Percentiles rank a stretch among this genome's conserved stretches.
phyloP scores from a whole-genome alignment of 2,329 filamentous ascomycete genomes.

The Penicillium sp. region DNA sequence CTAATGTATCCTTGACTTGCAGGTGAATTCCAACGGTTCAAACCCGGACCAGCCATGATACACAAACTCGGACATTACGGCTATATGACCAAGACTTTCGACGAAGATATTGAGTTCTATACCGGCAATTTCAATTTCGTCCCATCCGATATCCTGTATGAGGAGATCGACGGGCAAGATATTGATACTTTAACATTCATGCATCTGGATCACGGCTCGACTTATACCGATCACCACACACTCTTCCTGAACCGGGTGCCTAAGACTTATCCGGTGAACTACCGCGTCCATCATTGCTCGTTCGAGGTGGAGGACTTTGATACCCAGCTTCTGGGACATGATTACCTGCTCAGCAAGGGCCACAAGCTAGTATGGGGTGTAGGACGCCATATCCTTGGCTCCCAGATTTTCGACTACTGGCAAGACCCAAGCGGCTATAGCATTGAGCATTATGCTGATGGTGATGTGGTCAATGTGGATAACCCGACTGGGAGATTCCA shows the following conservation, averaged over 20 bases:
- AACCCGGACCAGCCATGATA: slow-evolving; percentile 30
- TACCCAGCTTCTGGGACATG: slow-evolving; percentile 67
- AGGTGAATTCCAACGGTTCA: slow-evolving; percentile 35
- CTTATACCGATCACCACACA: slow-evolving; percentile 55
- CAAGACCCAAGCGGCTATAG: slow-evolving; percentile 64
- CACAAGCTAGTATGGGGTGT: slow-evolving; percentile 70
- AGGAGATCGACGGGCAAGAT: slow-evolving; percentile 29
- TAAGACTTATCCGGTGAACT: slow-evolving; percentile 36
- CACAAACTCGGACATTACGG: slow-evolving; percentile 46
- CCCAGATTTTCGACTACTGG: slow-evolving; percentile 73
- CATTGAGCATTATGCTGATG: slow-evolving; percentile 69
- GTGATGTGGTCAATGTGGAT: slow-evolving; percentile 63
- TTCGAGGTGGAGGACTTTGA: slow-evolving; percentile 74
- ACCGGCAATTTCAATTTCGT: slow-evolving; percentile 45
- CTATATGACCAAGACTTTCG: slow-evolving; percentile 34
- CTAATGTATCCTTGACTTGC: neutral
- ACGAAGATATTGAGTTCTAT: slow-evolving; percentile 39
- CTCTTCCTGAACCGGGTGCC: slow-evolving; percentile 48
- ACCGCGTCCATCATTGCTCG: slow-evolving; percentile 63
- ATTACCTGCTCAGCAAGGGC: slow-evolving; percentile 63
- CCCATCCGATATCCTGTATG: slow-evolving; percentile 35
- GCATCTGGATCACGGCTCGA: slow-evolving; percentile 54
- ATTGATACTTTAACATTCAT: slow-evolving; percentile 51
- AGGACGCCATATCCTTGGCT: slow-evolving; percentile 67
- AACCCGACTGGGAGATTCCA: slow-evolving; percentile 42